Evolutionary conservation across 2,329 filamentous ascomycete species (phyloP), one percentile per base, ranked within the genome.

Genomic region (Ophiocordyceps camponoti-rufipedis): DNA sequence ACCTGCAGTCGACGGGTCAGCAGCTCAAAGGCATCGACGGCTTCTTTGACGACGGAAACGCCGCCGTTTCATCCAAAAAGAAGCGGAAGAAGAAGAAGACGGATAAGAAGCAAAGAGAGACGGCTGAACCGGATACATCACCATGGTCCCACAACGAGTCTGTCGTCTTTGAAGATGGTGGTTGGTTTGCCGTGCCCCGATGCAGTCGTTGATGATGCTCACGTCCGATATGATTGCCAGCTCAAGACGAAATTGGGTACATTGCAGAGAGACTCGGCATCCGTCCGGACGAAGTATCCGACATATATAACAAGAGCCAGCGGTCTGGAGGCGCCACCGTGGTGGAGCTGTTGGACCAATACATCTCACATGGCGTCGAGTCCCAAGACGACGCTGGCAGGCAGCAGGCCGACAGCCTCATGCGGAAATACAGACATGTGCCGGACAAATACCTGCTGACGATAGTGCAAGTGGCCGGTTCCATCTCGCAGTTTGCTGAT

Each of bases 21-120:
- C 67, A 72, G 1, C 66, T 70, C 1, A 89, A 83, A 56, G 85
- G 87, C 0, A 68, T 95, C n/a, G 86, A 95, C 47, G 86, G 75
- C 0, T 94, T 94, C 56, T 78, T 75, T 19, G 70, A 75, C 38
- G 70, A 71, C 0, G 70, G 76, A 14, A 62, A 69, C 14, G 59
- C 63, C 1, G 58, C 58, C 1, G 55, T 23, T 23, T 23, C 32
- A 13, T 28, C 19, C 3, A 69, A 66, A 48, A 59, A 56, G 32
- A 71, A 66, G 50, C 62, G 56, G 47, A 66, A 64, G 49, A 60
- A 52, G 23, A 62, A 19, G 23, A 23, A 23, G 23, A 23, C 23
- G 23, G 23, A 56, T 38, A 62, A 60, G 48, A 53, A 54, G 57
- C 35, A 4, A 5, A 49, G 49, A 12, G 44, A 4, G 29, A n/a